A percentile compares a stretch with the other conserved stretches of the same genome.
phyloP scores from a whole-genome alignment of 345 rosid genomes.

The Gossypium stocksii region DNA sequence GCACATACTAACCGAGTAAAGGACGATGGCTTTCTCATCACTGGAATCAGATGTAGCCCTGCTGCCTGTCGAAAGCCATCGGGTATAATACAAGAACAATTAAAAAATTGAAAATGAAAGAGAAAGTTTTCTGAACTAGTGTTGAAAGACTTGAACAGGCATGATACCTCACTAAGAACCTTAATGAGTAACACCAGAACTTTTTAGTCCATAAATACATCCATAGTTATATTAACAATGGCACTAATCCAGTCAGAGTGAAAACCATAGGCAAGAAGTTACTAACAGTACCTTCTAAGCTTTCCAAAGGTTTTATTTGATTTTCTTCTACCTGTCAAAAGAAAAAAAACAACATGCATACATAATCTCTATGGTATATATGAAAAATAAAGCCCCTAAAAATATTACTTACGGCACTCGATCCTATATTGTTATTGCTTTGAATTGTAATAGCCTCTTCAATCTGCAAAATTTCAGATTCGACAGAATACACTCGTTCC shows the following conservation, averaged over 20 bases:
- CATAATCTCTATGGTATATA: slow-evolving; percentile 10
- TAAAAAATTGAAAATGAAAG: not conserved
- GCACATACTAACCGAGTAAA: slow-evolving; percentile 54
- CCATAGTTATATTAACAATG: not conserved
- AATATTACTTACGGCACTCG: slow-evolving; percentile 46
- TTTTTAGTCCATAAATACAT: not conserved
- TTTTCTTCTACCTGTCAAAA: slow-evolving; percentile 49
- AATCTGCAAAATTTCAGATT: slow-evolving; percentile 92
- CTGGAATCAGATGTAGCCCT: slow-evolving; percentile 36
- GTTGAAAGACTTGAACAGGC: slow-evolving; percentile 4
- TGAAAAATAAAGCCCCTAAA: slow-evolving; percentile 11
- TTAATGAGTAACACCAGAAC: not conserved
- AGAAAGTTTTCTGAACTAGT: not conserved
- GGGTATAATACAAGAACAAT: slow-evolving; percentile 5
- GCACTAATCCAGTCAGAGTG: not conserved
- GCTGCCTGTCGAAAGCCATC: slow-evolving; percentile 43
- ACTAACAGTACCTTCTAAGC: slow-evolving; percentile 52
- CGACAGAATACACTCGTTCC: slow-evolving; percentile 74
- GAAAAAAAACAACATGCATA: slow-evolving; percentile 7
- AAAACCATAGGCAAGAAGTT: not conserved
- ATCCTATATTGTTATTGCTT: slow-evolving; percentile 50
- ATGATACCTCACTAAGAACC: not conserved
- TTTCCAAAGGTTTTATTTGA: slow-evolving; percentile 41
- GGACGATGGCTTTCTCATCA: slow-evolving; percentile 91
- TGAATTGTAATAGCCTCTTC: slow-evolving; percentile 83